phyloP scores from a whole-genome alignment of 2,329 filamentous ascomycete genomes.

The Colletotrichum nymphaeae region DNA sequence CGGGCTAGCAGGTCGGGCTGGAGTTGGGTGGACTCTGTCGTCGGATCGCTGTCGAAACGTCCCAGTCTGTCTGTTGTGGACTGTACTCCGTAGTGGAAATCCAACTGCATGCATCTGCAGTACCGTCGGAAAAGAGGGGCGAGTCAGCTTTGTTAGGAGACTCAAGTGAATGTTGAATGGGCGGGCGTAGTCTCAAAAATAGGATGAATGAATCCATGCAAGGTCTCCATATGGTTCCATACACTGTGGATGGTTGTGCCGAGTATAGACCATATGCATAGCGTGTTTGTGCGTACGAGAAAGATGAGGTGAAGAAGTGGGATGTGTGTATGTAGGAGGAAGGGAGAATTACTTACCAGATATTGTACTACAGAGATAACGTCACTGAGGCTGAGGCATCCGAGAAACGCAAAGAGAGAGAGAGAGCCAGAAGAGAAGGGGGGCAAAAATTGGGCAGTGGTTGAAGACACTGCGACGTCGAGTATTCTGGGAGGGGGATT shows the following conservation, averaged over 20 bases:
- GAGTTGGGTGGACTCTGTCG: constrained; percentile 26
- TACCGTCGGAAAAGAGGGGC: constrained; percentile 28
- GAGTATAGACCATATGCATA: constrained; percentile 19
- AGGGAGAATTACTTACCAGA: constrained; percentile 6
- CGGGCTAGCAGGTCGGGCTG: constrained; percentile 12
- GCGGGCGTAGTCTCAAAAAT: constrained; percentile 25
- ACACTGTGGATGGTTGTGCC: constrained; percentile 6
- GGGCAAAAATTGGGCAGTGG: constrained; percentile 25
- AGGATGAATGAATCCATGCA: constrained; percentile 27
- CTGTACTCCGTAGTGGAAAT: constrained; percentile 10
- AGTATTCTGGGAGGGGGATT: constrained; percentile 6
- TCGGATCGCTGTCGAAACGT: constrained; percentile 32
- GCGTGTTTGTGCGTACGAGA: background rate
- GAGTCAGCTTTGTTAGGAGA: constrained; percentile 26
- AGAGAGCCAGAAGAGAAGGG: background rate
- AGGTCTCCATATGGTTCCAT: constrained; percentile 15
- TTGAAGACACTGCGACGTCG: constrained; percentile 22
- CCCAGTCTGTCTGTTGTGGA: constrained; percentile 10
- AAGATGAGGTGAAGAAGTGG: constrained; percentile 1
- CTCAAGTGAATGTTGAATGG: background rate
- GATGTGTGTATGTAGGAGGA: background rate
- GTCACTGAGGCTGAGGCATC: constrained; percentile 27
- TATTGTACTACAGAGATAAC: constrained; percentile 16
- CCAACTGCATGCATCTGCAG: constrained; percentile 32
- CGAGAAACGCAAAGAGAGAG: background rate